Percentiles rank a stretch among this genome's conserved stretches.
Conservation (phyloP, 805 yeast species). For the Candida germanica region DNA sequence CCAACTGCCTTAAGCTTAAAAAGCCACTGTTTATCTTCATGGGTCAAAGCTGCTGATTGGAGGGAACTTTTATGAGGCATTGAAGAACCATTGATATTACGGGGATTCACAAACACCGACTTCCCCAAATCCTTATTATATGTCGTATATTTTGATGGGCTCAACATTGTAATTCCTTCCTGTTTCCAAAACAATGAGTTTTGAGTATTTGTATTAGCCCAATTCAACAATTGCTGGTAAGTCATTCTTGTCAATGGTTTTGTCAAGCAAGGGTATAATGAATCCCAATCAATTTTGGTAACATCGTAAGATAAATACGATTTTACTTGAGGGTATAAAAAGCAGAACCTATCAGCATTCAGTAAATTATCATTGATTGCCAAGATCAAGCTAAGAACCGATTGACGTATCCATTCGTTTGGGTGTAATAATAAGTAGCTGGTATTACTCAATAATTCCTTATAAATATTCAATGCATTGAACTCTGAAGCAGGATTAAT, state of each 20-base stretch:
- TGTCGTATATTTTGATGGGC: slow-evolving; percentile 19
- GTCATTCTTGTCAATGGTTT: slow-evolving; percentile 46
- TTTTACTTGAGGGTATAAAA: slow-evolving; percentile 75
- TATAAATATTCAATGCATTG: slow-evolving; percentile 37
- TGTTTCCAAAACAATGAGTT: slow-evolving; percentile 81
- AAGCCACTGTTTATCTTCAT: slow-evolving; percentile 72
- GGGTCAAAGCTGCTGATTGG: slow-evolving; percentile 41
- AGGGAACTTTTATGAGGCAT: slow-evolving; percentile 2
- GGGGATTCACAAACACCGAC: slow-evolving; percentile 21
- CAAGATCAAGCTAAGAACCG: slow-evolving; percentile 58
- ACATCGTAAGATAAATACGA: slow-evolving; percentile 78
- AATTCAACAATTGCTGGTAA: slow-evolving; percentile 9
- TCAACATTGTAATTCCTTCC: slow-evolving; percentile 16
- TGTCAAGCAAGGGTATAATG: slow-evolving; percentile 63
- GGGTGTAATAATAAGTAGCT: slow-evolving; percentile 76
- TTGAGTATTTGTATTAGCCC: slow-evolving; percentile 32
- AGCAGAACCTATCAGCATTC: slow-evolving; percentile 78
- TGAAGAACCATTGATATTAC: slow-evolving; percentile 2
- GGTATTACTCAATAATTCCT: slow-evolving; percentile 30
- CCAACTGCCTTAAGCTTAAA: slow-evolving; percentile 72
- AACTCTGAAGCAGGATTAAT: slow-evolving; percentile 36
- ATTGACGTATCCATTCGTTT: slow-evolving; percentile 77
- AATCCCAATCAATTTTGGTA: slow-evolving; percentile 60
- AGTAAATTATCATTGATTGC: slow-evolving; percentile 60
- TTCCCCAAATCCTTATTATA: slow-evolving; percentile 35